These are phyloP conservation scores for Hypocreales sp. DNA, from an alignment of 2,329 filamentous ascomycete genomes.

Conservation along the genomic window DNA sequence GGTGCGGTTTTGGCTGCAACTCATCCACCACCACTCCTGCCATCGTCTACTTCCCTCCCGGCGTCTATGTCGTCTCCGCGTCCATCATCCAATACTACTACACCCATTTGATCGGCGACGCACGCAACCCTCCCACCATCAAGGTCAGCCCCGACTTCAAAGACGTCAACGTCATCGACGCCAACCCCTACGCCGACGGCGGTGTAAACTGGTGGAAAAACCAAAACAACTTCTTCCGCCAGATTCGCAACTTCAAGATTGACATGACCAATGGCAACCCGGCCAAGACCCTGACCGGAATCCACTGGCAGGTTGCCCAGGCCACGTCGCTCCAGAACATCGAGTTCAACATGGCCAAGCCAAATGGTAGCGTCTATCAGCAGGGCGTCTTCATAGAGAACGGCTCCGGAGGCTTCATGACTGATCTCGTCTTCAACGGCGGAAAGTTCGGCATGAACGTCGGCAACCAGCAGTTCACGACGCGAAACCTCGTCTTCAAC, in stretches of 20 bases:
- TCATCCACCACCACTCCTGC: conserved; percentile 73
- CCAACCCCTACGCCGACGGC: conserved; percentile 61
- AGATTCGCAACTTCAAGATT: conserved; percentile 69
- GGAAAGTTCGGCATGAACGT: conserved; percentile 65
- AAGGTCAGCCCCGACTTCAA: conserved; percentile 57
- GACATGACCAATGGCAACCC: conserved; percentile 57
- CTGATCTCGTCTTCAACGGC: conserved; percentile 70
- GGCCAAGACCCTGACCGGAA: conserved; percentile 45
- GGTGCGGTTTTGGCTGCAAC: conserved; percentile 70
- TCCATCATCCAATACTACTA: conserved; percentile 83
- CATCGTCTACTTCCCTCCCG: conserved; percentile 80
- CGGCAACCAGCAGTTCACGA: conserved; percentile 79
- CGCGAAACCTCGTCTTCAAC: conserved; percentile 70
- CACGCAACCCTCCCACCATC: conserved; percentile 53
- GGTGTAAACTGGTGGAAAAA: conserved; percentile 67
- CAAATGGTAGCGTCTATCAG: conserved; percentile 56
- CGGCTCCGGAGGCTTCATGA: conserved; percentile 71
- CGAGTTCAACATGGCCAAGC: conserved; percentile 60
- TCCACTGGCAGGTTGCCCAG: conserved; percentile 80
- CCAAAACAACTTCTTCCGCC: conserved; percentile 73
- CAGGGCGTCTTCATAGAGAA: conserved; percentile 77
- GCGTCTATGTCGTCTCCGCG: conserved; percentile 67
- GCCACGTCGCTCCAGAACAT: conserved; percentile 71
- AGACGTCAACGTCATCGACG: conserved; percentile 81
- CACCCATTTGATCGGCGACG: conserved; percentile 82